phyloP scores from a whole-genome alignment of 192 early-diverging fungal genomes.

The Jimgerdemannia lactiflua region DNA sequence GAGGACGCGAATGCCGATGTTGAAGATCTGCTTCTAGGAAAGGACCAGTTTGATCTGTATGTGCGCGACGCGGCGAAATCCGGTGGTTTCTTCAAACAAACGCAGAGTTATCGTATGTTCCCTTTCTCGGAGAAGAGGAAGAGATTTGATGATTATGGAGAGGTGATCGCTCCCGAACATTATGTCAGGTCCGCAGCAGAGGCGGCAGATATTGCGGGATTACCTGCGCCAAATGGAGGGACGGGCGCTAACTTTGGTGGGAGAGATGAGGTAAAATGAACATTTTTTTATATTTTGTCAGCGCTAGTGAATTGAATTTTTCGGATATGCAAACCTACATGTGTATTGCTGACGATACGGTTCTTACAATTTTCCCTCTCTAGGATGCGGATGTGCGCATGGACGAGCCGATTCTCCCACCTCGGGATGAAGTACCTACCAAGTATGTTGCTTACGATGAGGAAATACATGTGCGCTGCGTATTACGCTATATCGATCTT shows the following conservation, averaged over 20 bases:
- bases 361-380: not conserved
- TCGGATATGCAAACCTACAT: no score
- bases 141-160: slow-evolving; percentile 91
- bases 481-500: slow-evolving; percentile 83
- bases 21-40: slow-evolving; percentile 32
- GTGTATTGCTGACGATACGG: not conserved
- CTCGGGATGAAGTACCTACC: slow-evolving; percentile 66
- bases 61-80: slow-evolving; percentile 73
- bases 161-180: slow-evolving; percentile 25
- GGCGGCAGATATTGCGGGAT: not conserved
- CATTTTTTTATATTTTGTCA: not conserved
- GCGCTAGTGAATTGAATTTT: no score
- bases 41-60: slow-evolving; percentile 75
- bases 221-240: not conserved
- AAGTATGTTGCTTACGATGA: slow-evolving; percentile 69
- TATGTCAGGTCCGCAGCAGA: slow-evolving; percentile 1
- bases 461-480: slow-evolving; percentile 64
- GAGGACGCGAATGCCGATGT: slow-evolving; percentile 48
- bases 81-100: slow-evolving; percentile 74
- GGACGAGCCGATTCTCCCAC: slow-evolving; percentile 43
- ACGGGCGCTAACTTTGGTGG: slow-evolving; percentile 18
- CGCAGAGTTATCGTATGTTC: slow-evolving; percentile 84
- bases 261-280: slow-evolving; percentile 11
- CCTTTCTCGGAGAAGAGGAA: slow-evolving; percentile 80
- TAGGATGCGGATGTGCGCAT: not conserved